Percentiles rank a stretch among this genome's conserved stretches.
Conservation (phyloP, 768 basidiomycete genomes). For the Agaricus sinodeliciosus region DNA sequence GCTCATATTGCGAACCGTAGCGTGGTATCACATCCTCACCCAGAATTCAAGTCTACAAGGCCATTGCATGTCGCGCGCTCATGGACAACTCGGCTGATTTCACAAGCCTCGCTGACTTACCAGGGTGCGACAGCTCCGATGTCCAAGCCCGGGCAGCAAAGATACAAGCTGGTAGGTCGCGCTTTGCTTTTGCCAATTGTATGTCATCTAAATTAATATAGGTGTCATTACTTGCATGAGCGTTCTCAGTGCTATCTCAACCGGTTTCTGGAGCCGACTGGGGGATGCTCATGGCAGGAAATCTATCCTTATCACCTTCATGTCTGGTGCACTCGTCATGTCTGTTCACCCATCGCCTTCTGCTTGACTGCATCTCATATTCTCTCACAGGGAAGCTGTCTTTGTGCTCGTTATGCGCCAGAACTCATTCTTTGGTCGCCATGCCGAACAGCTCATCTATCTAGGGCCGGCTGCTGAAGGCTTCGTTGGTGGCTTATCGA, state of each 20-base stretch:
- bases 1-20: conserved; percentile 27
- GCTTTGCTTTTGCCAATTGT: neutral
- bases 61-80: conserved; percentile 62
- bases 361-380: conserved; percentile 6
- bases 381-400: conserved; percentile 54
- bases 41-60: conserved; percentile 74
- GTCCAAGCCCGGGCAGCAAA: conserved; percentile 66
- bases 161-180: conserved; percentile 54
- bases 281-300: conserved; percentile 76
- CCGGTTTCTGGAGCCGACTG: conserved; percentile 82
- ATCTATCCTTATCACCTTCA: conserved; percentile 58
- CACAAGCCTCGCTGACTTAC: conserved; percentile 11
- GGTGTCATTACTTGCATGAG: conserved; percentile 76
- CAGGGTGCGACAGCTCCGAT: conserved; percentile 34
- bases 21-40: conserved; percentile 77
- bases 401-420: conserved; percentile 76
- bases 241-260: conserved; percentile 70
- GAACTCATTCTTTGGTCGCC: conserved; percentile 31
- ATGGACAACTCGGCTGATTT: conserved; percentile 19
- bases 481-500: conserved; percentile 61
- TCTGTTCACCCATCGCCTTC: conserved; percentile 26
- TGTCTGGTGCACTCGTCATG: conserved; percentile 70
- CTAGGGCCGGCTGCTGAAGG: conserved; percentile 79
- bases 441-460: conserved; percentile 70
- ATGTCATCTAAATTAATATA: conserved; percentile 13